Conservation (phyloP, 2,329 filamentous ascomycete genomes). For the Dactylonectria macrodidyma region DNA sequence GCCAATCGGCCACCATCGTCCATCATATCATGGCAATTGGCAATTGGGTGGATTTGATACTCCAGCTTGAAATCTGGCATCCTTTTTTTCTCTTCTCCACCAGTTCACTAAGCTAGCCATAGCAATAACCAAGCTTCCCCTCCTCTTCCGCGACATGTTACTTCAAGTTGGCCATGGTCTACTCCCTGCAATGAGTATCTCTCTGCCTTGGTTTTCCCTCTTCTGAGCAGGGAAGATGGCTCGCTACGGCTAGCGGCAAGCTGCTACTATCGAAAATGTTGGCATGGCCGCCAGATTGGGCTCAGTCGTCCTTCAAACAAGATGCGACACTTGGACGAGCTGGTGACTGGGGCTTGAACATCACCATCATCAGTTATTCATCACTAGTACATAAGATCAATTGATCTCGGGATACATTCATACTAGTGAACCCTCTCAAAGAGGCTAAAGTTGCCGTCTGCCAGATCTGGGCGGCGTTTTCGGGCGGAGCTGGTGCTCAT, state of each 20-base stretch:
- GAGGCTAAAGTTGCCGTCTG: constrained; percentile 5
- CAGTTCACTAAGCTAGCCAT: not conserved
- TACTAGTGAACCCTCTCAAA: not conserved
- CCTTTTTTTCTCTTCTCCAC: constrained; percentile 9
- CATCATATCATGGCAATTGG: not conserved
- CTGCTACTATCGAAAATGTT: not conserved
- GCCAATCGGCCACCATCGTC: constrained; percentile 3
- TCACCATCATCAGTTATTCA: constrained; percentile 6
- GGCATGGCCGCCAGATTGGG: constrained; percentile 6
- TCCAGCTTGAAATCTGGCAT: not conserved
- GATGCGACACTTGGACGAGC: not conserved
- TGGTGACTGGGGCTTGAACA: constrained; percentile 3
- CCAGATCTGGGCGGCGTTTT: constrained; percentile 3
- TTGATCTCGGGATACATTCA: not conserved
- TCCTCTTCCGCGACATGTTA: not conserved
- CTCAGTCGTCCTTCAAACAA: not conserved
- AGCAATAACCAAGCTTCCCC: not conserved
- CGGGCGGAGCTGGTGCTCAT: not conserved
- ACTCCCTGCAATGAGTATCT: too few species aligned
- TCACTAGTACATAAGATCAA: not conserved
- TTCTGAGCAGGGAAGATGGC: not conserved
- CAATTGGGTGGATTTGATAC: not conserved
- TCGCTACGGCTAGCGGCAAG: not conserved
- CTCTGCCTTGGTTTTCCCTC: not conserved
- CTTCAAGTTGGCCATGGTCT: too few species aligned